phyloP scores from a whole-genome alignment of 805 yeast genomes.

The Kurtzmaniella cleridarum region DNA sequence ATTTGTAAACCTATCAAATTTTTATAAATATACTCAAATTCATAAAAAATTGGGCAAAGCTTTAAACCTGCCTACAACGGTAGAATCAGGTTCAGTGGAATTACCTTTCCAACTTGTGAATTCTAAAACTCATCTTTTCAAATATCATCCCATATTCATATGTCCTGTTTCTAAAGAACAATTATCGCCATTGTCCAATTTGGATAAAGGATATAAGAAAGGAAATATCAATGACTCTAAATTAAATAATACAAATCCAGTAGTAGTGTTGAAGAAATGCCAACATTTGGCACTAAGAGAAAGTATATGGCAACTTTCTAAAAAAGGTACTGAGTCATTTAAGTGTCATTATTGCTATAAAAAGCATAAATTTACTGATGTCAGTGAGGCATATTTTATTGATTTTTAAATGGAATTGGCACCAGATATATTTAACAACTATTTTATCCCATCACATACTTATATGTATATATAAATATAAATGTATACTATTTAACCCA shows the following conservation, averaged over 20 bases:
- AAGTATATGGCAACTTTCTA: slow-evolving; percentile 36
- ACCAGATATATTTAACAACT: too few relatives aligned
- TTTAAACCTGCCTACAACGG: slow-evolving; percentile 1
- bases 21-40: slow-evolving; percentile 35
- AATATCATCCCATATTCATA: slow-evolving; percentile 40
- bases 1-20: slow-evolving; percentile 35
- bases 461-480: too few relatives aligned
- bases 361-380: slow-evolving; percentile 35
- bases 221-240: slow-evolving; percentile 6
- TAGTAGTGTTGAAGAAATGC: slow-evolving; percentile 37
- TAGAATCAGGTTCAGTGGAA: slow-evolving; percentile 12
- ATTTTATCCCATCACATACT: too few relatives aligned
- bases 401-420: slow-evolving; percentile 21
- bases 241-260: slow-evolving; percentile 21
- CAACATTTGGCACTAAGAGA: slow-evolving; percentile 38
- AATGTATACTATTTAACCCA: too few relatives aligned
- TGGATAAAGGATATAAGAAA: slow-evolving; percentile 8
- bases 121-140: slow-evolving; percentile 32
- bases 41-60: slow-evolving; percentile 23
- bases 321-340: slow-evolving; percentile 34
- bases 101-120: slow-evolving; percentile 40
- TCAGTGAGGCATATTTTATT: slow-evolving; percentile 36
- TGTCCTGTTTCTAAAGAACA: slow-evolving; percentile 43
- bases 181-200: slow-evolving; percentile 26
- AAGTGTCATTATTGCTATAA: slow-evolving; percentile 43